Conservation (phyloP, 345 rosid species). For the Kernera saxatilis region DNA sequence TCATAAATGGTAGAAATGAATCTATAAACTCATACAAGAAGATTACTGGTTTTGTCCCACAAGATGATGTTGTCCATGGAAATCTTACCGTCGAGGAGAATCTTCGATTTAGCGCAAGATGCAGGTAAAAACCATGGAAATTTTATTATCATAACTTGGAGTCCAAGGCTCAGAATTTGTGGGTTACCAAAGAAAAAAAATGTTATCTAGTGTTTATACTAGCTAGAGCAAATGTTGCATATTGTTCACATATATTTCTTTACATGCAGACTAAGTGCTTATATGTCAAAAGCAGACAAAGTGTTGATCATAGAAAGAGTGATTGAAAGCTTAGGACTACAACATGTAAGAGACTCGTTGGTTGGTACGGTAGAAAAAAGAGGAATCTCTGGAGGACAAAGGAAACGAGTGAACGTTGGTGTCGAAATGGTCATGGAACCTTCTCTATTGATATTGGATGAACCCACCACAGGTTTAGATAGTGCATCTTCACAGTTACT, state of each 20-base stretch:
- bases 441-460: conserved; percentile 80
- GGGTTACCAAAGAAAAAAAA: not conserved
- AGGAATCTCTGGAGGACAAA: conserved; percentile 96
- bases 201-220: no score
- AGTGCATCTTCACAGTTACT: conserved; percentile 83
- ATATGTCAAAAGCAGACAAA: conserved; percentile 78
- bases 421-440: conserved; percentile 98
- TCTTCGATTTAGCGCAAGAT: conserved; percentile 81
- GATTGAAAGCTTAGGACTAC: conserved; percentile 79
- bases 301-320: conserved; percentile 89
- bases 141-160: no score
- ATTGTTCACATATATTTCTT: not conserved
- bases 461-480: conserved; percentile 90
- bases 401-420: conserved; percentile 90
- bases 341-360: conserved; percentile 72
- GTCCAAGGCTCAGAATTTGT: not conserved
- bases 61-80: conserved; percentile 93
- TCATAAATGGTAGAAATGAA: conserved; percentile 69
- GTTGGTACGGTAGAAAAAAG: conserved; percentile 88
- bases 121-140: conserved; percentile 57
- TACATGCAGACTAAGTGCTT: conserved; percentile 58
- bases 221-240: no score
- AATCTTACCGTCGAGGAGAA: conserved; percentile 93
- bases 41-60: conserved; percentile 89
- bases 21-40: conserved; percentile 66